A percentile compares a stretch with the other conserved stretches of the same genome.
Evolutionary conservation across 2,329 filamentous ascomycete genomes (phyloP).

Genomic region (Volutella citrinella): DNA sequence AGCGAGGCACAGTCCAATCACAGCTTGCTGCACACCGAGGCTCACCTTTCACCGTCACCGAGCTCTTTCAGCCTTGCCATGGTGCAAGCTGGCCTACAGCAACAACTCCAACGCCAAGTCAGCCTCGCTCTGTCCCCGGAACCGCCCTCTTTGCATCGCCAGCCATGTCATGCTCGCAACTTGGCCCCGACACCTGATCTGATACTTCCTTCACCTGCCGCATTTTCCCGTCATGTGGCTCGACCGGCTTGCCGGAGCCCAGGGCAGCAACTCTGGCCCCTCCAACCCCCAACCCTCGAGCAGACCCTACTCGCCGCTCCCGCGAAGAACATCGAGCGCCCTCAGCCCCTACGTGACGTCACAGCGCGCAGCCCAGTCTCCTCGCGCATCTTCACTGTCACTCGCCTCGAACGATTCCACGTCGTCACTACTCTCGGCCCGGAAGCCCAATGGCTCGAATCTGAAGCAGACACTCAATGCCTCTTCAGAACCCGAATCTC

Average conservation of each 20-base stretch:
- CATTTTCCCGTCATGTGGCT: slow-evolving; percentile 68
- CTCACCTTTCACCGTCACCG: too few species aligned
- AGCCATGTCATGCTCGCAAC: slow-evolving; percentile 13
- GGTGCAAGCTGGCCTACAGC: too few species aligned
- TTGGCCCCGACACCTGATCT: not conserved
- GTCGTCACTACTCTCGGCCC: slow-evolving; percentile 65
- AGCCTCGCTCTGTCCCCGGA: too few species aligned
- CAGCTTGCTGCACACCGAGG: too few species aligned
- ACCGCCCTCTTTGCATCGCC: too few species aligned
- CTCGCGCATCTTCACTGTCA: slow-evolving; percentile 75
- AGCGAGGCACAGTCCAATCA: too few species aligned
- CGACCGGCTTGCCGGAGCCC: slow-evolving; percentile 72
- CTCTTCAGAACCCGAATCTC: slow-evolving; percentile 62
- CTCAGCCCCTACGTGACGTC: slow-evolving; percentile 67
- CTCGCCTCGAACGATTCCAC: slow-evolving; percentile 75
- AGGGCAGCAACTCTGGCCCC: slow-evolving; percentile 56
- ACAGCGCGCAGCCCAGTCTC: slow-evolving; percentile 63
- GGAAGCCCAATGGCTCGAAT: slow-evolving; percentile 64
- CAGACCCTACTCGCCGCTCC: slow-evolving; percentile 69
- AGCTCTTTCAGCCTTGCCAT: too few species aligned
- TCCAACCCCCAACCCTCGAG: slow-evolving; percentile 60
- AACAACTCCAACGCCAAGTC: too few species aligned
- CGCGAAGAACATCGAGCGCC: slow-evolving; percentile 64
- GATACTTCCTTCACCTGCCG: slow-evolving; percentile 7
- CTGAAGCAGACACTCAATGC: slow-evolving; percentile 57